Base-by-base conservation (phyloP, 192 early-diverging fungal species). In the Entophlyctis helioformis region DNA sequence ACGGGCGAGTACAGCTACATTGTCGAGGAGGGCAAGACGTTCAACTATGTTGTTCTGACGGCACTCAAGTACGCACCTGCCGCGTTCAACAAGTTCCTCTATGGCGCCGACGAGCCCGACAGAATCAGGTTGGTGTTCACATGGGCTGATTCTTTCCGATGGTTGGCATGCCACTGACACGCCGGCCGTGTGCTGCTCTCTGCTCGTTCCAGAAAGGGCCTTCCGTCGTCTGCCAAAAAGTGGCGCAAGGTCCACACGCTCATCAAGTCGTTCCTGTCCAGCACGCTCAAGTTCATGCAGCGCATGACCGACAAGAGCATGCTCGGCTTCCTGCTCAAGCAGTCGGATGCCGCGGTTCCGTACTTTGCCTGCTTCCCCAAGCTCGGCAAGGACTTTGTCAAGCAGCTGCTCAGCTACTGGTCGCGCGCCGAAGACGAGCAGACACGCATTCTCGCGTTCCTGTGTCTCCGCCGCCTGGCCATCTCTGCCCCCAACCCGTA, bases 301-400 rank as follows among this genome's bases (percentile, higher is more conserved):
- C 77, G 84, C 48, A 76, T 91, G 66, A 87, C 91, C 34, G 87
- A 91, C 42, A 45, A 76, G 31, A 74, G 74, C 37, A 89, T 96
- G 81, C 66, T 87, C 31, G 79, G 81, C 53, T 86, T 89, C 58
- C 65, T 90, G 19, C 59, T 95, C 36, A 79, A 85, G 44, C 82
- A 94, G 56, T 78, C 82, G 12, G 83, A 90, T 57, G 72, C 78
- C 38, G 59, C 67, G 37, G 71, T 79, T 22, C 64, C 67, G 20
- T 93, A 89, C 60, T 84, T 86, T 61, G 78, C 69, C 18, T 86
- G 84, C 42, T 90, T 92, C 62, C 75, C 77, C 20, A 84, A 83
- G 54, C 62, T 78, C 28, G 71, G 82, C 13, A 89, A 85, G 50
- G 86, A 89, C 21, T 83, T 85, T n/a, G 64, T 93, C 45, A 83